Base-by-base conservation (phyloP, 1,139 yeast species). In the Saccharomyces hybrid region DNA sequence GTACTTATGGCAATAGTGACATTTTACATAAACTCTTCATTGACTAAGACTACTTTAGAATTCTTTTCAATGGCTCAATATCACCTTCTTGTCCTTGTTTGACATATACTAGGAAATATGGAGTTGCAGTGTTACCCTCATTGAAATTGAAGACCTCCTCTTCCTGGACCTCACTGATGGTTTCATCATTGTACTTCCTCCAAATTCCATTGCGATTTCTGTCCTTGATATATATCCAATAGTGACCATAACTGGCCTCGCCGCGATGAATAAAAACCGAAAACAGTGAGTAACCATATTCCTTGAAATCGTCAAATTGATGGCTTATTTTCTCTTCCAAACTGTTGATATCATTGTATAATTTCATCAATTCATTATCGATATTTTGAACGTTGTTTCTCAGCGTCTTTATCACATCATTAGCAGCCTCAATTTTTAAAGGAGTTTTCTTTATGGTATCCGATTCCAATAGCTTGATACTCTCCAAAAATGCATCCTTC, bases 201-300 rank as follows among this genome's bases (percentile, higher is more conserved):
- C 83, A 93, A 34, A 86, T 74, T 5, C 63, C 64, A 49, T 80
- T 79, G 20, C 78, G 75, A 59, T 78, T 78, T 11, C 84, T 82
- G 69, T 93, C 98, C 59, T 81, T 82, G 58, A 93, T 91, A 68
- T 91, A 93, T 14, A 91, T 81, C 97, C 98, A 93, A 69, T 93
- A 93, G 70, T 93, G 99, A 2, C 99, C 99, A 66, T 88, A 91
- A 55, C 90, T 84, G 1, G 97, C 99, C 64, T 90, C 96, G 6
- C 99, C 99, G 54, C 97, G 77, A 70, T 93, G 99, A 50, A 95
- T 89, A 65, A 93, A 93, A 6, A 93, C 85, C 0, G 98, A 95
- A 74, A 91, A 93, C 11, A 93, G 78, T 0, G 88, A 78, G 69
- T 93, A 93, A 0, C 93, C 95, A 30, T 84, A 78, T 54, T 78